Evolutionary conservation across 257 asterid species (phyloP).

Genomic region (Misopates orontium): DNA sequence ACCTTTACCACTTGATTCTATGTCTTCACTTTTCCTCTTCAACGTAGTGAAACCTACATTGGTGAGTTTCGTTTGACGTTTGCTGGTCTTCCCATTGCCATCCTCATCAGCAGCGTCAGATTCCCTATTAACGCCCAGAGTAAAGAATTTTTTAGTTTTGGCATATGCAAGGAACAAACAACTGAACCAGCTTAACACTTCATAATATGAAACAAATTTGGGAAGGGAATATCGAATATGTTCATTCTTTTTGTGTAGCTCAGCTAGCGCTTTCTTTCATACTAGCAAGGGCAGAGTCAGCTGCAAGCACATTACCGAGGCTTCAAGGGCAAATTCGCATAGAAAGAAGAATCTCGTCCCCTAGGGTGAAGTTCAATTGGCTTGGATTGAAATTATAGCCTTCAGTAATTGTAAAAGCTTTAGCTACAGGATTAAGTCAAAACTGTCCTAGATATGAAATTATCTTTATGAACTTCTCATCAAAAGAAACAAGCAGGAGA

Average conservation of each 20-base stretch:
- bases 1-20: conserved; percentile 77
- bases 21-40: conserved; percentile 78
- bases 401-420: neutral
- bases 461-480: too few species aligned
- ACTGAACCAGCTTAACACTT: neutral
- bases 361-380: too few species aligned
- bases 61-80: conserved; percentile 77
- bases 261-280: too few species aligned
- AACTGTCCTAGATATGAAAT: neutral
- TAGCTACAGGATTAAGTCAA: conserved; percentile 5
- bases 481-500: neutral
- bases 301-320: too few species aligned
- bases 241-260: too few species aligned
- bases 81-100: conserved; percentile 42
- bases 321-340: too few species aligned
- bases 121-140: conserved; percentile 45
- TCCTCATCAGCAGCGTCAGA: conserved; percentile 67
- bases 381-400: too few species aligned
- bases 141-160: neutral
- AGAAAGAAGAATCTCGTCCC: too few species aligned
- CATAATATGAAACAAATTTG: neutral
- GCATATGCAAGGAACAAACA: neutral
- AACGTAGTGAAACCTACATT: conserved; percentile 53
- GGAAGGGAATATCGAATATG: too few species aligned
- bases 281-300: too few species aligned